Evolutionary conservation across 2,329 filamentous ascomycete genomes (phyloP).

Genomic region (Fusarium agapanthi): DNA sequence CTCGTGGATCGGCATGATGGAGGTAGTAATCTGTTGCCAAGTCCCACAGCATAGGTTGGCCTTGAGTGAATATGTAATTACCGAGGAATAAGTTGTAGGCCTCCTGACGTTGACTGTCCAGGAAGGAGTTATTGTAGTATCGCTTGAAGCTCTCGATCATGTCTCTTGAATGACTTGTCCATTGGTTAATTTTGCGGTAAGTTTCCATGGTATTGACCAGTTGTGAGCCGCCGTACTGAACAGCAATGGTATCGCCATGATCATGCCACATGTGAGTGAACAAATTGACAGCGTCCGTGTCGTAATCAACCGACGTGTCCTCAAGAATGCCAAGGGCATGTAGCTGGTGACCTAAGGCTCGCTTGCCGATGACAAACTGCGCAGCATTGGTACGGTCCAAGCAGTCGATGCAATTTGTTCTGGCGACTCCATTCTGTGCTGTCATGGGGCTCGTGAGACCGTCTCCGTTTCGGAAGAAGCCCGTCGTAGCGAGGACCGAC

Average conservation of each 20-base stretch:
- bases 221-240: constrained; percentile 97
- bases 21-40: constrained; percentile 94
- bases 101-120: constrained; percentile 97
- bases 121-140: constrained; percentile 98
- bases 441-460: constrained; percentile 67
- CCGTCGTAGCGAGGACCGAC: constrained; percentile 83
- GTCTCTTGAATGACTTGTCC: constrained; percentile 95
- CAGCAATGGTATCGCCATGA: constrained; percentile 95
- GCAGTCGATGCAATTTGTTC: constrained; percentile 98
- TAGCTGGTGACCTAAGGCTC: constrained; percentile 89
- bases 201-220: constrained; percentile 99
- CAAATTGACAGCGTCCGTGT: constrained; percentile 93
- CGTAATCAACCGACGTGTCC: constrained; percentile 83
- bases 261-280: constrained; percentile 99
- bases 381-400: constrained; percentile 96
- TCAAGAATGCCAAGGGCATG: constrained; percentile 89
- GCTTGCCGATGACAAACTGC: constrained; percentile 96
- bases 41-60: constrained; percentile 97
- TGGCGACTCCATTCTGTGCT: constrained; percentile 89
- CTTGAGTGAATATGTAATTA: constrained; percentile 89
- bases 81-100: constrained; percentile 97
- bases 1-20: constrained; percentile 84
- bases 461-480: constrained; percentile 95
- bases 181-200: constrained; percentile 98
- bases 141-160: constrained; percentile 99